Conservation (phyloP, 768 basidiomycete species). For the Tylopilus sp. region DNA sequence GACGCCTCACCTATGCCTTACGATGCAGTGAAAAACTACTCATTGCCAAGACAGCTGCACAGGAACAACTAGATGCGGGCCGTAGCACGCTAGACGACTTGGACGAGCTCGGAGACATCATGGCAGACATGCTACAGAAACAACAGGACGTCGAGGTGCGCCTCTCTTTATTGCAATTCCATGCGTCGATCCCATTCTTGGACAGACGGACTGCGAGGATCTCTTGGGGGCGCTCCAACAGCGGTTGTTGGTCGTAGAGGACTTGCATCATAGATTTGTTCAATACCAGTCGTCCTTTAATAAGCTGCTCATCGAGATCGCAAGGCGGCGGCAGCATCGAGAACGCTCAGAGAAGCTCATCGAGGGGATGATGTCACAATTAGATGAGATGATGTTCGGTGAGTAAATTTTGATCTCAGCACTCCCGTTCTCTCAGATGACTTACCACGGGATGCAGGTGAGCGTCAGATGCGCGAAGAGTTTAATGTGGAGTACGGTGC, state of each 20-base stretch:
- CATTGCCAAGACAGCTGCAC: conserved; percentile 39
- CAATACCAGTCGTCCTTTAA: conserved; percentile 71
- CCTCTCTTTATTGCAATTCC: neutral
- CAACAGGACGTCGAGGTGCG: conserved; percentile 69
- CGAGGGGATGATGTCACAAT: conserved; percentile 57
- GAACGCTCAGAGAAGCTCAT: conserved; percentile 66
- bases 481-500: conserved; percentile 75
- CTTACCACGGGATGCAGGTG: conserved; percentile 45
- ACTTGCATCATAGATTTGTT: conserved; percentile 63
- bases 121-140: conserved; percentile 69
- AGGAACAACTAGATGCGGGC: conserved; percentile 50
- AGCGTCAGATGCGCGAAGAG: conserved; percentile 54
- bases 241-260: conserved; percentile 58
- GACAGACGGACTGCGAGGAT: conserved; percentile 49
- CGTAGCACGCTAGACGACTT: conserved; percentile 55
- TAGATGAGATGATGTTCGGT: conserved; percentile 70
- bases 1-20: conserved; percentile 2
- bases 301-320: conserved; percentile 71
- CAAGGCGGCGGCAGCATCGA: conserved; percentile 60
- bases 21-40: conserved; percentile 49
- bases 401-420: conserved; percentile 7
- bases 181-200: neutral
- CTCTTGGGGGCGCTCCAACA: conserved; percentile 55
- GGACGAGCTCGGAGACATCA: conserved; percentile 75
- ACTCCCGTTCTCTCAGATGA: too few relatives aligned